Base-by-base conservation (phyloP, 2,329 filamentous ascomycete genomes). In the Epichloe coenophiala region DNA sequence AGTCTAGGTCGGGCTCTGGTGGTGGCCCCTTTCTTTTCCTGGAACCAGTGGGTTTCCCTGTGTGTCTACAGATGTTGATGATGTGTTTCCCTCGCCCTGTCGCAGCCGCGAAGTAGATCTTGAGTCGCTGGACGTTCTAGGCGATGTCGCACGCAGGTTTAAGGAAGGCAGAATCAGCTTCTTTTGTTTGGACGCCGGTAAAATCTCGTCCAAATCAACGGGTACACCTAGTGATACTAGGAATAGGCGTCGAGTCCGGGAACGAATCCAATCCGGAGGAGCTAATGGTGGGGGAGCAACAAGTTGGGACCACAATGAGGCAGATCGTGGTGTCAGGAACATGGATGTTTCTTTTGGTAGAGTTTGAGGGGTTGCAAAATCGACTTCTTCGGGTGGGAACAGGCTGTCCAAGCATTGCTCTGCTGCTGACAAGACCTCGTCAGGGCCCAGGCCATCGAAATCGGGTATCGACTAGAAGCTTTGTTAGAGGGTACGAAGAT, bases 241-340 rank as follows among this genome's bases (percentile, higher is more conserved):
- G 65, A 98, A 98, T 27, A 98, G 79, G 31, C 93, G 86, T 49
- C 93, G 83, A 59, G 95, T 98, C 48, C 90, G 87, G 48, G 89
- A 95, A 56, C 93, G 88, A 53, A 96, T 94, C 93, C 93, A 98
- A 67, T 98, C 93, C 1, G 93, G 91, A 5, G 93, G 93, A 61
- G 95, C 89, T 38, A 98, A 79, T 2, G 93, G 90, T 2, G 93
- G 93, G 19, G 19, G 91, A 2, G 91, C 91, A 33, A 96, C 88
- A 4, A 98, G 81, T 70, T 98, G 93, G 40, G 90, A 89, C 93
- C 93, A 98, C 36, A 98, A 75, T 0, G 93, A 96, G 51, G 87
- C 83, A 54, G 87, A 94, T 52, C 90, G 82, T 48, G 89, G 84
- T 40, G 88, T 94, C 50, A 88, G 80, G 67, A 96, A 93, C 47